Evolutionary conservation across 371 early-diverging fungal genomes (phyloP).

Genomic region (Mucor velutinosus): DNA sequence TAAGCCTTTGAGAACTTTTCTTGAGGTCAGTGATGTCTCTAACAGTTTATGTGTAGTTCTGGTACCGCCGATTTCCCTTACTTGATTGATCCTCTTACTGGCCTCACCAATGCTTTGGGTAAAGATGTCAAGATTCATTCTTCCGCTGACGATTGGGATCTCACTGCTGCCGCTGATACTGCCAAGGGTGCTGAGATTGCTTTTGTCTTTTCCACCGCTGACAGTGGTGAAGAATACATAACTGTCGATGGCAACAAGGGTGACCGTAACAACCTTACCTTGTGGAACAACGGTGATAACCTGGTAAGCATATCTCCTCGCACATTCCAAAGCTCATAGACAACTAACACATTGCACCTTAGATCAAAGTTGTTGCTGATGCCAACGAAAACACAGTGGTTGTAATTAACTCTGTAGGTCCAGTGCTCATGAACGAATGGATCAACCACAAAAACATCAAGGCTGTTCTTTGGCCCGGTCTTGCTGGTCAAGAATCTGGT

Average conservation of each 20-base stretch:
- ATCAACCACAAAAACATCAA: conserved; percentile 58
- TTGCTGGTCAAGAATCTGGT: conserved; percentile 63
- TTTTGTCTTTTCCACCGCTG: conserved; percentile 58
- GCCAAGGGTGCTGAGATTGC: conserved; percentile 54
- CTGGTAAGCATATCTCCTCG: conserved; percentile 31
- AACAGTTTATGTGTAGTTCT: conserved; percentile 13
- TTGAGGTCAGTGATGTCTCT: not conserved
- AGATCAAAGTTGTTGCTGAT: conserved; percentile 59
- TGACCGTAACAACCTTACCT: conserved; percentile 59
- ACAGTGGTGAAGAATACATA: conserved; percentile 61
- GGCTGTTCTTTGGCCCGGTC: conserved; percentile 56
- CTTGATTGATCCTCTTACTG: conserved; percentile 46
- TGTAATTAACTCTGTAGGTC: conserved; percentile 62
- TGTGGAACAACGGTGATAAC: conserved; percentile 64
- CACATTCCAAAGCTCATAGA: not conserved
- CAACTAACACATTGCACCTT: not conserved
- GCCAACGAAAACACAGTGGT: conserved; percentile 58
- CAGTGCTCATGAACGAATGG: conserved; percentile 60
- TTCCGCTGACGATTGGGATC: conserved; percentile 42
- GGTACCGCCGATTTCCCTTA: conserved; percentile 66
- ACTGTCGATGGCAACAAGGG: conserved; percentile 47
- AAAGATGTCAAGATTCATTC: conserved; percentile 30
- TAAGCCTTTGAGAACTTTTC: not conserved
- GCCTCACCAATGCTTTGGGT: conserved; percentile 43
- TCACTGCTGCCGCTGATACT: conserved; percentile 28